phyloP scores from a whole-genome alignment of 495 filamentous ascomycete species.

The Podospora appendiculata region DNA sequence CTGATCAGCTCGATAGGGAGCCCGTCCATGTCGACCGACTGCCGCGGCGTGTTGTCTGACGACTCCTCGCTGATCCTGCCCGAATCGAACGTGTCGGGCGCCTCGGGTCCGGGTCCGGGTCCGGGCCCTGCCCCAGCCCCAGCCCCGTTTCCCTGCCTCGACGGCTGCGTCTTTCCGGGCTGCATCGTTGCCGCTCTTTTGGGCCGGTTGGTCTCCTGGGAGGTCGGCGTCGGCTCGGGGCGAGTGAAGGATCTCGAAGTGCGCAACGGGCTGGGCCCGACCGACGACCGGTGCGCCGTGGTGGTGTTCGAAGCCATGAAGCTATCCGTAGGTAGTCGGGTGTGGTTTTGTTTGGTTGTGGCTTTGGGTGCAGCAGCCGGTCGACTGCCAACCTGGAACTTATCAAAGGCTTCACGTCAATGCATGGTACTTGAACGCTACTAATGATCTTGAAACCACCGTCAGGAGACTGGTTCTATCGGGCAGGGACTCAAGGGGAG shows the following conservation, averaged over 20 bases:
- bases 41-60: constrained; percentile 39
- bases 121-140: too few relatives aligned
- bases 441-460: too few relatives aligned
- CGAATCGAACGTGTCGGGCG: constrained; percentile 39
- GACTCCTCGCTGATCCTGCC: constrained; percentile 44
- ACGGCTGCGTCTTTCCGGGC: constrained; percentile 29
- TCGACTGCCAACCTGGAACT: too few relatives aligned
- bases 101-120: constrained; percentile 4
- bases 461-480: too few relatives aligned
- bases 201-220: constrained; percentile 24
- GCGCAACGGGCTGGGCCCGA: constrained; percentile 15
- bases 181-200: constrained; percentile 59
- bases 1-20: constrained; percentile 89
- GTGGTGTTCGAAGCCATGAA: constrained; percentile 16
- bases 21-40: constrained; percentile 66
- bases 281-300: not conserved
- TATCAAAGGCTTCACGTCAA: too few relatives aligned
- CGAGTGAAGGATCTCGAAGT: constrained; percentile 20
- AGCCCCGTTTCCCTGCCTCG: constrained; percentile 5
- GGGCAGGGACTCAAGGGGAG: too few relatives aligned
- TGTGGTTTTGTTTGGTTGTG: too few relatives aligned
- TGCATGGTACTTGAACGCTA: too few relatives aligned
- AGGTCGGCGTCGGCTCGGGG: constrained; percentile 7
- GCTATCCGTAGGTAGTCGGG: constrained; percentile 3
- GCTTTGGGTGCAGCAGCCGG: too few relatives aligned